A percentile compares a stretch with the other conserved stretches of the same genome.
These are phyloP conservation scores for Chaetomiaceae sp. DNA, from an alignment of 2,329 filamentous ascomycete genomes.

Conservation along the genomic window DNA sequence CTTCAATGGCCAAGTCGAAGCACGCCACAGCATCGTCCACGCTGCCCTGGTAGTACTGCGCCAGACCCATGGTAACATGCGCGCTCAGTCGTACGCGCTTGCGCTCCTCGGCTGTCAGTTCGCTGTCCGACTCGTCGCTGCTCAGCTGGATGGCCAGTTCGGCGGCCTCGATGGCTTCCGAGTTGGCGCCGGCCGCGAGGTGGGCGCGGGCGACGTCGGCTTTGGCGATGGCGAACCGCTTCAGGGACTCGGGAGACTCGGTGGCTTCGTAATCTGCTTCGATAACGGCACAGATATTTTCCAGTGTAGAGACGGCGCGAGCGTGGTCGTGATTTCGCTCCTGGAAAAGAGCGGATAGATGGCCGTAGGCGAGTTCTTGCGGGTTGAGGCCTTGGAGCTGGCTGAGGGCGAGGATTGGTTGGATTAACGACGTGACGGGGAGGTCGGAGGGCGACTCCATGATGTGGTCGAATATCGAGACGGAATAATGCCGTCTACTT, in stretches of 20 bases:
- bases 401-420: slow-evolving; percentile 81
- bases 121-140: slow-evolving; percentile 63
- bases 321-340: slow-evolving; percentile 71
- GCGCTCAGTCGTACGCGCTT: slow-evolving; percentile 73
- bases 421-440: slow-evolving; percentile 63
- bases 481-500: slow-evolving; percentile 72
- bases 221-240: slow-evolving; percentile 75
- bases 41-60: slow-evolving; percentile 66
- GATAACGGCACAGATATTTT: slow-evolving; percentile 42
- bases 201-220: slow-evolving; percentile 82
- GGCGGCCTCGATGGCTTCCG: slow-evolving; percentile 70
- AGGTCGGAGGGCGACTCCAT: slow-evolving; percentile 50
- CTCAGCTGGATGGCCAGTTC: slow-evolving; percentile 76
- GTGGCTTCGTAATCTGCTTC: slow-evolving; percentile 82
- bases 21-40: slow-evolving; percentile 68
- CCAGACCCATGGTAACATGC: slow-evolving; percentile 79
- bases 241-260: slow-evolving; percentile 70
- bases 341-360: slow-evolving; percentile 74
- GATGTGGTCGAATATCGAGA: slow-evolving; percentile 79
- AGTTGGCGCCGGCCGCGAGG: slow-evolving; percentile 63
- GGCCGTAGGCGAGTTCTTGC: slow-evolving; percentile 65
- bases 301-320: slow-evolving; percentile 62
- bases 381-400: slow-evolving; percentile 72
- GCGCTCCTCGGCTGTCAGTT: slow-evolving; percentile 61
- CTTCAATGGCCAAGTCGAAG: slow-evolving; percentile 75